A percentile compares a stretch with the other conserved stretches of the same genome.
These are phyloP conservation scores for Myxozyma vanderwaltii DNA, from an alignment of 805 yeast species.

Conservation along the genomic window DNA sequence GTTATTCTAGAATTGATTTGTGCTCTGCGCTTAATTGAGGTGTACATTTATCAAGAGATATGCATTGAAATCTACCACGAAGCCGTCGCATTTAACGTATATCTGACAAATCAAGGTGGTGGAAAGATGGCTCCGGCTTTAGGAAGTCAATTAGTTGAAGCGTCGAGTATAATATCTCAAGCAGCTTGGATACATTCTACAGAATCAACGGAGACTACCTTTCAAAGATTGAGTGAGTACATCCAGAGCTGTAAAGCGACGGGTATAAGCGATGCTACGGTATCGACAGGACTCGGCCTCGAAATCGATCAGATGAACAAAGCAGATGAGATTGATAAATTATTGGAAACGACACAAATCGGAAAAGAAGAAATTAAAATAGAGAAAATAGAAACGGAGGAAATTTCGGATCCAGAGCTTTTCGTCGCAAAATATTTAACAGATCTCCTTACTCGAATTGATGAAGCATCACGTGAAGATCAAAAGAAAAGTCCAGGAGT, in stretches of 20 bases:
- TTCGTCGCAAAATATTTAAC: constrained; percentile 11
- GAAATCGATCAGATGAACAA: not conserved
- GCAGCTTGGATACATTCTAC: constrained; percentile 11
- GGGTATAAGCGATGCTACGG: not conserved
- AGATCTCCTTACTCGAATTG: constrained; percentile 9
- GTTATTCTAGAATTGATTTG: no score
- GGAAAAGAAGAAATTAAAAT: not conserved
- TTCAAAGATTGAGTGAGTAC: not conserved
- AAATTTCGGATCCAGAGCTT: constrained; percentile 9
- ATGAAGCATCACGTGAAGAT: constrained; percentile 26
- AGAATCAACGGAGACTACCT: not conserved
- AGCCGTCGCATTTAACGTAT: no score
- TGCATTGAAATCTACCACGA: no score
- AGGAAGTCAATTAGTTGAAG: constrained; percentile 3
- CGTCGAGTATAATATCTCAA: constrained; percentile 3
- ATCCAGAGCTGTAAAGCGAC: not conserved
- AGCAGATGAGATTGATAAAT: no score
- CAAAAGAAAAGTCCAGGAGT: constrained; percentile 33
- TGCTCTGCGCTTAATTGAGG: no score
- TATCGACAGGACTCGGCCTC: not conserved
- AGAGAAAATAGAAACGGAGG: not conserved
- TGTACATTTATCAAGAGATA: no score
- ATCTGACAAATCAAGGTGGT: not conserved
- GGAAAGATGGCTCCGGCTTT: constrained; percentile 8
- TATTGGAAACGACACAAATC: no score